Evolutionary conservation across 1,284 basidiomycete genomes (phyloP).

Genomic region (Trichosporon coremiiforme): DNA sequence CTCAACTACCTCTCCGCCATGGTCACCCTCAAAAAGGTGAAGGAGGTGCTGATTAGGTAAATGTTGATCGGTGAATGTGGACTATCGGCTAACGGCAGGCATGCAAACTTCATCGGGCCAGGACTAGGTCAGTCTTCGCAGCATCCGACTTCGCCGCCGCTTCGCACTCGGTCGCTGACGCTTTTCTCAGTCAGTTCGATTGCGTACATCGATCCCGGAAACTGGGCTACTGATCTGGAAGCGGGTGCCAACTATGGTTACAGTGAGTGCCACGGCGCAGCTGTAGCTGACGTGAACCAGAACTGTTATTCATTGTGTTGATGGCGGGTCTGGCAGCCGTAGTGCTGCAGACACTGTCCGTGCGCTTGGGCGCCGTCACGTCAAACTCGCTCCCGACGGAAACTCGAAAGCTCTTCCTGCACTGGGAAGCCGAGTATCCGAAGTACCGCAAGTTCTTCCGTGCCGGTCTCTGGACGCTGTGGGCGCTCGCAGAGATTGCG

Average conservation of each 20-base stretch:
- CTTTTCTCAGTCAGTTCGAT: conserved; percentile 42
- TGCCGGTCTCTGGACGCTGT: conserved; percentile 57
- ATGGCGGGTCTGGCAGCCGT: conserved; percentile 77
- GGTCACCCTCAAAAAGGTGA: conserved; percentile 13
- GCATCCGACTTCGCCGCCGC: background rate
- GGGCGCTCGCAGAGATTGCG: conserved; percentile 70
- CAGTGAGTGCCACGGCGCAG: conserved; percentile 74
- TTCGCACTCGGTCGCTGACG: background rate
- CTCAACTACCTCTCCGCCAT: background rate
- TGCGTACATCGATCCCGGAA: conserved; percentile 55
- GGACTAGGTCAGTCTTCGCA: conserved; percentile 40
- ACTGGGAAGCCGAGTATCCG: conserved; percentile 70
- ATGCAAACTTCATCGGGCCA: conserved; percentile 56
- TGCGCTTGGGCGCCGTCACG: conserved; percentile 61
- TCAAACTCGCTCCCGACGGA: conserved; percentile 55
- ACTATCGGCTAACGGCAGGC: conserved; percentile 35
- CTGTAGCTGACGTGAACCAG: conserved; percentile 69
- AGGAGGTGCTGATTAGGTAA: conserved; percentile 21
- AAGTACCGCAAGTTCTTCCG: conserved; percentile 59
- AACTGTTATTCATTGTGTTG: conserved; percentile 81
- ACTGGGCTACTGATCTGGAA: conserved; percentile 46
- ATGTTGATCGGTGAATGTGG: background rate
- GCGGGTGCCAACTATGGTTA: conserved; percentile 56
- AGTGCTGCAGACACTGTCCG: conserved; percentile 53
- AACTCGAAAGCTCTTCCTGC: conserved; percentile 67